These are phyloP conservation scores for Musa acuminata DNA, from an alignment of 176 grass and related monocot genomes.

Conservation along the genomic window DNA sequence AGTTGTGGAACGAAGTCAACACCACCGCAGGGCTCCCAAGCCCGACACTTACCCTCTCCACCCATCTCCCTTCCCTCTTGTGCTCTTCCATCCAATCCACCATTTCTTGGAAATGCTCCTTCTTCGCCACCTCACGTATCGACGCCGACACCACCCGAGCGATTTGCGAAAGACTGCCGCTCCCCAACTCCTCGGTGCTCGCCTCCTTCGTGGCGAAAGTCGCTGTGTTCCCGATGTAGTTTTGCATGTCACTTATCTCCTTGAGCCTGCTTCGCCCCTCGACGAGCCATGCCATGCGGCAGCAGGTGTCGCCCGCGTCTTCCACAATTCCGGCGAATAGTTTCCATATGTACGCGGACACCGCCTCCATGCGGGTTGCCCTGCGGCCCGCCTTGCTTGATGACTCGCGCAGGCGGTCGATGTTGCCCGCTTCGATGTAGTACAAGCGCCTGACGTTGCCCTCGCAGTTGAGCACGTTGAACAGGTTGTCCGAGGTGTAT, in stretches of 20 bases:
- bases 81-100: slow-evolving; percentile 72
- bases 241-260: not conserved
- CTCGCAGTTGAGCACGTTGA: too few species aligned
- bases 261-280: too few species aligned
- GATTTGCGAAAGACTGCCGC: slow-evolving; percentile 22
- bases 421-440: too few species aligned
- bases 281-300: too few species aligned
- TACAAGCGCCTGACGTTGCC: too few species aligned
- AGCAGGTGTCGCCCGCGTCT: too few species aligned
- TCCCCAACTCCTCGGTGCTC: slow-evolving; percentile 8
- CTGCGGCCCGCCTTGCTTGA: too few species aligned
- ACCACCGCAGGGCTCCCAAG: slow-evolving; percentile 43
- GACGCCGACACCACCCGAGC: slow-evolving; percentile 27
- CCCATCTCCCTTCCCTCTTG: slow-evolving; percentile 51
- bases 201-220: slow-evolving; percentile 47
- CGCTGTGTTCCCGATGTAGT: slow-evolving; percentile 52
- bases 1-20: slow-evolving; percentile 39
- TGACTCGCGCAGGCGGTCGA: too few species aligned
- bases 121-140: slow-evolving; percentile 31
- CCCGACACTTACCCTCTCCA: slow-evolving; percentile 47
- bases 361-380: too few species aligned
- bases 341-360: too few species aligned
- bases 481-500: too few species aligned
- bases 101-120: slow-evolving; percentile 54
- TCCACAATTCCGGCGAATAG: too few species aligned